phyloP scores from a whole-genome alignment of 2,329 filamentous ascomycete genomes.

The Coniella vitis region DNA sequence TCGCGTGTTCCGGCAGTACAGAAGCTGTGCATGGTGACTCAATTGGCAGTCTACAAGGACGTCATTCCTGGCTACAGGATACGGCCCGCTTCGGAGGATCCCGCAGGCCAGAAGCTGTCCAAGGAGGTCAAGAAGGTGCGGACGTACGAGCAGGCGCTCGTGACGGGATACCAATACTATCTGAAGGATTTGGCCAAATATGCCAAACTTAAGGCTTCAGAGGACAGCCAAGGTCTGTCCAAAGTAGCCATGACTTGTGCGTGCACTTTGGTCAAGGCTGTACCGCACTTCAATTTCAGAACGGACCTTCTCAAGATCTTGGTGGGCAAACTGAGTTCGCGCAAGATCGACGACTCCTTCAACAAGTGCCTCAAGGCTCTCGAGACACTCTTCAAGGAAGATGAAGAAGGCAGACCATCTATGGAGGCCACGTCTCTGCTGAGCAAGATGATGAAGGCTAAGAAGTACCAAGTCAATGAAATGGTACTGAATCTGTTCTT shows the following conservation, averaged over 20 bases:
- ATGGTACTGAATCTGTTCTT: conserved; percentile 85
- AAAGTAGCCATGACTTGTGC: conserved; percentile 79
- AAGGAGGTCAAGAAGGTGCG: conserved; percentile 83
- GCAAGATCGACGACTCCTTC: conserved; percentile 67
- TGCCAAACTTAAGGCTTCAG: conserved; percentile 46
- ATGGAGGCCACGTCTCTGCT: conserved; percentile 80
- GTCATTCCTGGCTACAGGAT: conserved; percentile 96
- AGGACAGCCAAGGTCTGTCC: conserved; percentile 47
- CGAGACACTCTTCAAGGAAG: conserved; percentile 74
- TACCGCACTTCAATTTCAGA: conserved; percentile 97
- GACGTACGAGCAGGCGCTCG: conserved; percentile 79
- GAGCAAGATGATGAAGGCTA: conserved; percentile 90
- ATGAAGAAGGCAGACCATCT: conserved; percentile 84
- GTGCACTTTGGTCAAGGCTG: conserved; percentile 70
- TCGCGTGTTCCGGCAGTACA: conserved; percentile 67
- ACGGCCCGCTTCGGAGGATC: conserved; percentile 69
- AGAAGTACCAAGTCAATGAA: conserved; percentile 77
- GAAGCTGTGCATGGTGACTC: conserved; percentile 80
- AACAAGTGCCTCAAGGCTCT: conserved; percentile 70
- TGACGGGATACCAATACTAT: conserved; percentile 79
- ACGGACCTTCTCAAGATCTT: conserved; percentile 81
- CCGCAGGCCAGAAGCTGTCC: conserved; percentile 71
- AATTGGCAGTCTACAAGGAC: conserved; percentile 88
- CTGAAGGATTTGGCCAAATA: conserved; percentile 67
- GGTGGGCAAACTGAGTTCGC: conserved; percentile 71